phyloP scores from a whole-genome alignment of 352 stramenopile species.

The Phytophthora aleatoria region DNA sequence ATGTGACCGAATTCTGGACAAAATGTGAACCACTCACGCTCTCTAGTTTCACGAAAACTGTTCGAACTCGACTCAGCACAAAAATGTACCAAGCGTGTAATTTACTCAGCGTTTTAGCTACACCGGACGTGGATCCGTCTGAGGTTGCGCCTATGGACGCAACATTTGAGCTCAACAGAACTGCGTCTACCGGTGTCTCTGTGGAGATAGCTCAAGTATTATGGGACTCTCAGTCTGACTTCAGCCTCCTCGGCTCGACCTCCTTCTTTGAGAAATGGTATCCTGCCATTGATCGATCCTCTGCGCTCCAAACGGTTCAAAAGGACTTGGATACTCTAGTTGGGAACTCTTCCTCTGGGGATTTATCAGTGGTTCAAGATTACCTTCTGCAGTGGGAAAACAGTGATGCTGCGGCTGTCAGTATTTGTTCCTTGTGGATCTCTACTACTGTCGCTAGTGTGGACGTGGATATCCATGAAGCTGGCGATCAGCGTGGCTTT shows the following conservation, averaged over 20 bases:
- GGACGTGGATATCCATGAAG: slow-evolving; percentile 46
- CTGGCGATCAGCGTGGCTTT: slow-evolving; percentile 53
- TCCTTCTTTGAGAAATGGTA: slow-evolving; percentile 60
- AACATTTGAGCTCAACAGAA: slow-evolving; percentile 66
- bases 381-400: slow-evolving; percentile 61
- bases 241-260: slow-evolving; percentile 43
- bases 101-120: slow-evolving; percentile 46
- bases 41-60: slow-evolving; percentile 34
- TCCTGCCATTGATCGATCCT: slow-evolving; percentile 37
- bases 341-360: slow-evolving; percentile 5
- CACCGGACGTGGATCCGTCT: slow-evolving; percentile 13
- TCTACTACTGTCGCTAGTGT: slow-evolving; percentile 30
- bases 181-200: slow-evolving; percentile 28
- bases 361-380: slow-evolving; percentile 32
- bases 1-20: slow-evolving; percentile 46
- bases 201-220: slow-evolving; percentile 42
- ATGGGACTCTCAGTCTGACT: slow-evolving; percentile 38
- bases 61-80: slow-evolving; percentile 30
- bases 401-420: slow-evolving; percentile 37
- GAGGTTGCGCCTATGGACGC: slow-evolving; percentile 37
- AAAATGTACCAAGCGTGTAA: slow-evolving; percentile 60
- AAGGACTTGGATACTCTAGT: slow-evolving; percentile 25
- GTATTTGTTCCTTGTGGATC: slow-evolving; percentile 49
- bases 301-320: slow-evolving; percentile 24
- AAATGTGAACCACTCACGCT: slow-evolving; percentile 25